phyloP scores from a whole-genome alignment of 202 grass and related monocot genomes.

The Eragrostis tef region DNA sequence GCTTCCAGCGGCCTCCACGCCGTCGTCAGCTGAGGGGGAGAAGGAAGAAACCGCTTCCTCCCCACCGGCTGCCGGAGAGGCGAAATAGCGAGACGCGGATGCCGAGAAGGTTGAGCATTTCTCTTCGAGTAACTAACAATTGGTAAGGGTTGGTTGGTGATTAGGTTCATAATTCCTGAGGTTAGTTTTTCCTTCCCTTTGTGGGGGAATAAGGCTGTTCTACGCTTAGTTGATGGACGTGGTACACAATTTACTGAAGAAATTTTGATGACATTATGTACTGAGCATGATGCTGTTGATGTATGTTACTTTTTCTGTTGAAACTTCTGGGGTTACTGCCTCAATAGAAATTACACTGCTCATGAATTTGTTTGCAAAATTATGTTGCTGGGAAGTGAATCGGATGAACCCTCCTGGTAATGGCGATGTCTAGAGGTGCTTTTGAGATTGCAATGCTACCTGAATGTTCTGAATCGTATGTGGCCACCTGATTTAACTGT shows the following conservation, averaged over 20 bases:
- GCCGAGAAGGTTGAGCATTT: slow-evolving; percentile 20
- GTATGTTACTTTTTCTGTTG: neutral
- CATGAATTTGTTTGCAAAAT: neutral
- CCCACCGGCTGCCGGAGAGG: neutral
- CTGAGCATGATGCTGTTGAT: neutral
- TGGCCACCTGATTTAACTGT: neutral
- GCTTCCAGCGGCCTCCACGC: neutral
- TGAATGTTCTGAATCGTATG: neutral
- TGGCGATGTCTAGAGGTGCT: neutral
- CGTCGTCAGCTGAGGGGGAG: neutral
- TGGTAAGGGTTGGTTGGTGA: neutral
- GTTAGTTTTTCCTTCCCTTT: slow-evolving; percentile 37
- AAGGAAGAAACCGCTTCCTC: slow-evolving; percentile 21
- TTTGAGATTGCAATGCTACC: neutral
- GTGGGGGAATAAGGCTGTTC: slow-evolving; percentile 44
- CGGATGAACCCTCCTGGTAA: slow-evolving; percentile 11
- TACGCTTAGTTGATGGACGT: slow-evolving; percentile 24
- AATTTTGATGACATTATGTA: slow-evolving; percentile 27
- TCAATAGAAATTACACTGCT: neutral
- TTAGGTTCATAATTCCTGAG: slow-evolving; percentile 10
- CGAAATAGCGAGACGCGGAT: slow-evolving; percentile 4
- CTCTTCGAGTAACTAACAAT: slow-evolving; percentile 34
- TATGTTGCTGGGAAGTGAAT: neutral
- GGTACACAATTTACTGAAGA: slow-evolving; percentile 20
- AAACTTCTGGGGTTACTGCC: neutral